A percentile compares a stretch with the other conserved stretches of the same genome.
These are phyloP conservation scores for Vicia faba DNA, from an alignment of 306 rosid genomes.

Conservation along the genomic window DNA sequence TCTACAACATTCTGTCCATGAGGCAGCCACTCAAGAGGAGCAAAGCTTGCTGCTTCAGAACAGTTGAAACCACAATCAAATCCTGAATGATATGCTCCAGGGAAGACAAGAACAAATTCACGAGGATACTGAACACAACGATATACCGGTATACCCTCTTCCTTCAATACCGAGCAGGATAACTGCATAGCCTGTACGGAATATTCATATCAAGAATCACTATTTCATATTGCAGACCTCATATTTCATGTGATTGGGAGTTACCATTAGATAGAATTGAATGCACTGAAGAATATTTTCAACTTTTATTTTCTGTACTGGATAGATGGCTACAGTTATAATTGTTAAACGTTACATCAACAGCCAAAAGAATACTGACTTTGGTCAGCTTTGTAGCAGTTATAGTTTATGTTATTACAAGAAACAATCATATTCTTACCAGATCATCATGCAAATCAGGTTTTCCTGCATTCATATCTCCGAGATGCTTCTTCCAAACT, in stretches of 20 bases:
- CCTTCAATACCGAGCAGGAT: constrained; percentile 62
- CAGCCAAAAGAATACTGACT: neutral
- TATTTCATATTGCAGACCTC: constrained; percentile 19
- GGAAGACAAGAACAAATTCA: constrained; percentile 77
- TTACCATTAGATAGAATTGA: constrained; percentile 20
- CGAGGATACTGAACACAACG: constrained; percentile 73
- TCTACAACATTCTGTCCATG: constrained; percentile 70
- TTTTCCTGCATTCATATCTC: constrained; percentile 37
- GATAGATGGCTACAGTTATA: neutral
- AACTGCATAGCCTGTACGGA: constrained; percentile 62
- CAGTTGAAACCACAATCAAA: constrained; percentile 86
- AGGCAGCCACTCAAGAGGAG: constrained; percentile 88
- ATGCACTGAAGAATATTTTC: constrained; percentile 20
- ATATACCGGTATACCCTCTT: constrained; percentile 68
- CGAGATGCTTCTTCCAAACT: constrained; percentile 48
- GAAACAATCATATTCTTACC: constrained; percentile 57
- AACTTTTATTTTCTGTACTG: constrained; percentile 5
- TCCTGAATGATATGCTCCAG: constrained; percentile 79
- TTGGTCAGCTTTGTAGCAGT: too few relatives aligned
- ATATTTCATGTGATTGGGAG: constrained; percentile 27
- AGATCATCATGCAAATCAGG: constrained; percentile 40
- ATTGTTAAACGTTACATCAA: neutral
- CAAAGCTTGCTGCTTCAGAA: constrained; percentile 69
- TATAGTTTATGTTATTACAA: neutral
- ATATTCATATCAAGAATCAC: constrained; percentile 33